Conservation (phyloP, 2,329 filamentous ascomycete species). For the Westerdykella sp. region DNA sequence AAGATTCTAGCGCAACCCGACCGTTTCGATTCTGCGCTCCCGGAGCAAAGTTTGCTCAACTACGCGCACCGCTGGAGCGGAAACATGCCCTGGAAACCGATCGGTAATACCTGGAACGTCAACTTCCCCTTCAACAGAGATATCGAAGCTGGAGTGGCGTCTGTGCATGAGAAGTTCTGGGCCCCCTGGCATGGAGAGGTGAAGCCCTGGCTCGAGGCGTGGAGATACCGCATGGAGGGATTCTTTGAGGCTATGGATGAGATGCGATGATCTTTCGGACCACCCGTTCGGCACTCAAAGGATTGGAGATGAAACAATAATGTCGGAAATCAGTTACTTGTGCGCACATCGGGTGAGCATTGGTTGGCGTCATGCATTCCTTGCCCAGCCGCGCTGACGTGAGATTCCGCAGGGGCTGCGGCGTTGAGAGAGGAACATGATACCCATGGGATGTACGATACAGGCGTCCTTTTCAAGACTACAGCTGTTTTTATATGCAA, state of each 20-base stretch:
- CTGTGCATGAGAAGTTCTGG: slow-evolving; percentile 36
- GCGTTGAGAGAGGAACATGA: too few relatives aligned
- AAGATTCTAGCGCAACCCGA: slow-evolving; percentile 15
- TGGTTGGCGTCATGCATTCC: too few relatives aligned
- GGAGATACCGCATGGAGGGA: slow-evolving; percentile 32
- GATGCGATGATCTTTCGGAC: too few relatives aligned
- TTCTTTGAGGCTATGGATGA: slow-evolving; percentile 19
- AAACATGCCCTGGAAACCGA: slow-evolving; percentile 31
- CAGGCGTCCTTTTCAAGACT: too few relatives aligned
- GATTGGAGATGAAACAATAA: too few relatives aligned
- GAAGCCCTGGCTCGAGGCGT: slow-evolving; percentile 18
- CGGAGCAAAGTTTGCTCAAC: slow-evolving; percentile 33
- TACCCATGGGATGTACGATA: too few relatives aligned
- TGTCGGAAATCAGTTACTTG: too few relatives aligned
- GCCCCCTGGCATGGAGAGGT: slow-evolving; percentile 12
- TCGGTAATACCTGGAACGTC: slow-evolving; percentile 31
- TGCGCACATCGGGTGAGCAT: too few relatives aligned
- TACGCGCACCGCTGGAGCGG: slow-evolving; percentile 28
- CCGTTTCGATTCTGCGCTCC: slow-evolving; percentile 19
- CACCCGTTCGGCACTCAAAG: too few relatives aligned
- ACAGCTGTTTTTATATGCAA: too few relatives aligned
- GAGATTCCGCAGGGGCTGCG: too few relatives aligned
- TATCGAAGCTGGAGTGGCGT: slow-evolving; percentile 25
- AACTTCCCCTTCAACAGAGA: slow-evolving; percentile 26
- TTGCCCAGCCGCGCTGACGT: too few relatives aligned